Evolutionary conservation across 1,284 basidiomycete genomes (phyloP).

Genomic region (Sporisorium sorghi): DNA sequence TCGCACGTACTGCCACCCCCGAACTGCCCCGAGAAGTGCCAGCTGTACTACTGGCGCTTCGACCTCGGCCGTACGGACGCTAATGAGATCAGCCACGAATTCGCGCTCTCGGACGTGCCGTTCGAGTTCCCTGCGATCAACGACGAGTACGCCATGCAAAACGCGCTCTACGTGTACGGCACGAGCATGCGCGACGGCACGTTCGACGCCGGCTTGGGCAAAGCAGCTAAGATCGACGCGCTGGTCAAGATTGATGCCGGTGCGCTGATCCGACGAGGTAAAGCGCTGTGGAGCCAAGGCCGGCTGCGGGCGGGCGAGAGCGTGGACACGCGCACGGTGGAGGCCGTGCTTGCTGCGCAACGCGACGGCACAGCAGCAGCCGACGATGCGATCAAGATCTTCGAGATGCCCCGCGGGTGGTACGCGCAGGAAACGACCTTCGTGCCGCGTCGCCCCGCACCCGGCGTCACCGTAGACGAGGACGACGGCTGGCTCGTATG

Average conservation of each 20-base stretch:
- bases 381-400: conserved; percentile 68
- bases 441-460: conserved; percentile 62
- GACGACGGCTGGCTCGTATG: conserved; percentile 72
- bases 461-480: conserved; percentile 40
- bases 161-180: conserved; percentile 70
- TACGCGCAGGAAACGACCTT: conserved; percentile 72
- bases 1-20: conserved; percentile 60
- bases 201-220: conserved; percentile 71
- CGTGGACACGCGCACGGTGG: conserved; percentile 70
- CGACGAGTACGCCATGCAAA: conserved; percentile 67
- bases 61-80: conserved; percentile 20
- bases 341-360: conserved; percentile 68
- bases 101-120: conserved; percentile 72
- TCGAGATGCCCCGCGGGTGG: conserved; percentile 70
- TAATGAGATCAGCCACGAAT: conserved; percentile 68
- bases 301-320: conserved; percentile 50
- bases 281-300: conserved; percentile 55
- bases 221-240: conserved; percentile 73
- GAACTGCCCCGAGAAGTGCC: conserved; percentile 71
- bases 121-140: conserved; percentile 72
- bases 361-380: conserved; percentile 23
- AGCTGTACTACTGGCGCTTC: conserved; percentile 72
- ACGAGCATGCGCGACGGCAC: conserved; percentile 59
- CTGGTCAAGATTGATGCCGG: conserved; percentile 71
- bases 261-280: conserved; percentile 67